A percentile compares a stretch with the other conserved stretches of the same genome.
Conservation (phyloP, 768 basidiomycete species). For the Hygrophoropsis aurantiaca region DNA sequence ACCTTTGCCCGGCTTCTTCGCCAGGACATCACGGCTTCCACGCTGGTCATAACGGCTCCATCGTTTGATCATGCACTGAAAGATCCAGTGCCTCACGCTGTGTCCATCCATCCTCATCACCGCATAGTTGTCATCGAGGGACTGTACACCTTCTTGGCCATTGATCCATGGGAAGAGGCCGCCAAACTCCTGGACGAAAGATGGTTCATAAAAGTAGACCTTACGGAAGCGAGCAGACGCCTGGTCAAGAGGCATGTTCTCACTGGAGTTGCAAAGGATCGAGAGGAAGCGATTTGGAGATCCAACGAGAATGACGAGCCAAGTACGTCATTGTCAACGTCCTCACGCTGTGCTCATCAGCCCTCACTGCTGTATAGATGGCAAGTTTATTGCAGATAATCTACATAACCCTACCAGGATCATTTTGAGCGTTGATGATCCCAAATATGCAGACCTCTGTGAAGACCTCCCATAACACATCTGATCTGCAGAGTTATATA, state of each 20-base stretch:
- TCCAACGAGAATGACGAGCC: slow-evolving; percentile 79
- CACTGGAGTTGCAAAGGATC: slow-evolving; percentile 69
- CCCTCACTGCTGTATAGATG: slow-evolving; percentile 33
- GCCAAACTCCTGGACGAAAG: slow-evolving; percentile 70
- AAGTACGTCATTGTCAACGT: no score
- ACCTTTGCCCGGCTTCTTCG: slow-evolving; percentile 63
- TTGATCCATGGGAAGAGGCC: slow-evolving; percentile 71
- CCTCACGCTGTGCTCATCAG: slow-evolving; percentile 9
- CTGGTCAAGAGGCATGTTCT: slow-evolving; percentile 73
- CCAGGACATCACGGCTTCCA: slow-evolving; percentile 22
- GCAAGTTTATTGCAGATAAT: slow-evolving; percentile 39
- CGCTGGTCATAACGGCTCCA: slow-evolving; percentile 57
- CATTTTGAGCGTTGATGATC: slow-evolving; percentile 44
- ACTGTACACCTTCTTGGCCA: slow-evolving; percentile 78
- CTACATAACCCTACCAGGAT: slow-evolving; percentile 39
- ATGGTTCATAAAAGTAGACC: slow-evolving; percentile 68
- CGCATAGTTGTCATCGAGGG: slow-evolving; percentile 88
- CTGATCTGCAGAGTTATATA: no score
- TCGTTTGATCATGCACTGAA: slow-evolving; percentile 88
- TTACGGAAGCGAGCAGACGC: slow-evolving; percentile 53
- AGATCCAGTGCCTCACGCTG: slow-evolving; percentile 68
- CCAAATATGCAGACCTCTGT: slow-evolving; percentile 20
- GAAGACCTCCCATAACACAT: slow-evolving; percentile 3
- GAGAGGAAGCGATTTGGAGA: slow-evolving; percentile 65
- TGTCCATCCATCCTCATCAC: slow-evolving; percentile 59